These are phyloP conservation scores for Moringa oleifera DNA, from an alignment of 345 rosid genomes.

Conservation along the genomic window DNA sequence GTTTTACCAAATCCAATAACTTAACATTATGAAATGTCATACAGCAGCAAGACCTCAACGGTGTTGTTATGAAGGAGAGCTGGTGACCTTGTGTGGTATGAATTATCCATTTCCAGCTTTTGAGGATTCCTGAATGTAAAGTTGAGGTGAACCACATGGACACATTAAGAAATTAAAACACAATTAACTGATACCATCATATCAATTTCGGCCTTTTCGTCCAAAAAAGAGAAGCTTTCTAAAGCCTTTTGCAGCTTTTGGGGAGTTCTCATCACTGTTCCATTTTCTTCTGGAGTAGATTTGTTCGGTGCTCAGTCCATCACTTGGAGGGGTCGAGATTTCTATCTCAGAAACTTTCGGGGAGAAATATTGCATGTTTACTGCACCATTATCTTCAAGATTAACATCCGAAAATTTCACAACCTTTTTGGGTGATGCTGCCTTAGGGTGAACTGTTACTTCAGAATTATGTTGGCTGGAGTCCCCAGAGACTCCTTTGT, in stretches of 20 bases:
- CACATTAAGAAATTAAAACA: no score
- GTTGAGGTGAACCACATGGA: background rate
- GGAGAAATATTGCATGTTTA: constrained; percentile 19
- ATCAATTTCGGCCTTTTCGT: constrained; percentile 33
- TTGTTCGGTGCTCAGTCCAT: constrained; percentile 38
- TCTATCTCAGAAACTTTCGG: constrained; percentile 51
- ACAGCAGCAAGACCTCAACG: background rate
- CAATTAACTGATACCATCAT: no score
- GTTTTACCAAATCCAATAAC: constrained; percentile 5
- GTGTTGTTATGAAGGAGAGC: background rate
- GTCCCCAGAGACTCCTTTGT: constrained; percentile 18
- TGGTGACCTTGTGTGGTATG: background rate
- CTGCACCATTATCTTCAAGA: constrained; percentile 20
- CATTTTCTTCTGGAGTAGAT: constrained; percentile 74
- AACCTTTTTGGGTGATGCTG: constrained; percentile 30
- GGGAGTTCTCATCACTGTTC: constrained; percentile 61
- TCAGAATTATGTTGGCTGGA: constrained; percentile 22
- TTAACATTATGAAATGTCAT: constrained; percentile 9
- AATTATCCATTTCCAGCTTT: constrained; percentile 1
- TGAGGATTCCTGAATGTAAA: background rate
- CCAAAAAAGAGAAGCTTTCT: constrained; percentile 89
- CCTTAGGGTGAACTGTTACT: constrained; percentile 23
- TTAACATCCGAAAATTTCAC: constrained; percentile 29
- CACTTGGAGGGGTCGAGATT: constrained; percentile 51
- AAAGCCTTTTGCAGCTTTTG: constrained; percentile 78